These are phyloP conservation scores for Neostapfia colusana DNA, from an alignment of 176 grass and related monocot species.

Conservation along the genomic window DNA sequence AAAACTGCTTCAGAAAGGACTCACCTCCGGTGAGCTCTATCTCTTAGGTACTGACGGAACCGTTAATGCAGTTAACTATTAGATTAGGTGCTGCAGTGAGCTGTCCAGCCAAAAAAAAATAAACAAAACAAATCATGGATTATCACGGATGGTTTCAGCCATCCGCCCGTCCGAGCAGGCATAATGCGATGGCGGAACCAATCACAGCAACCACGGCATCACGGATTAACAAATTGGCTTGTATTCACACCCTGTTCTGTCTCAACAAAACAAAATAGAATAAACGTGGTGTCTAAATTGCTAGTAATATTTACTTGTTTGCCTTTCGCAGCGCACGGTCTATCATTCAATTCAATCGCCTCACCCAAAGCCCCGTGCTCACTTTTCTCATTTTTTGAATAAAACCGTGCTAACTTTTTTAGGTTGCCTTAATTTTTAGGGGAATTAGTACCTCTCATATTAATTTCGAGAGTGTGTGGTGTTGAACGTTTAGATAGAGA, in stretches of 20 bases:
- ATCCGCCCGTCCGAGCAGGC: neutral
- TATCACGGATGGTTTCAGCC: neutral
- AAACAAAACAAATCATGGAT: slow-evolving; percentile 10
- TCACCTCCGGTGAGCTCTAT: neutral
- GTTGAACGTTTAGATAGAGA: slow-evolving; percentile 23
- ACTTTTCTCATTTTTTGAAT: too few species aligned
- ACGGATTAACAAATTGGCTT: neutral
- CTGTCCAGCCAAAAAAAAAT: neutral
- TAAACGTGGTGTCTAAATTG: neutral
- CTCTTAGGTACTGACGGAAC: neutral
- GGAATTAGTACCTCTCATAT: neutral
- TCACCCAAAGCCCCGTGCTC: neutral
- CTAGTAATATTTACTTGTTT: neutral
- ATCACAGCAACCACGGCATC: neutral
- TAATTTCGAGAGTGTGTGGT: neutral
- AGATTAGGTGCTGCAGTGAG: neutral
- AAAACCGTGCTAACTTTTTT: neutral
- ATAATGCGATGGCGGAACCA: slow-evolving; percentile 7
- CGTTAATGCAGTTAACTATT: neutral
- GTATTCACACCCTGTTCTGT: slow-evolving; percentile 26
- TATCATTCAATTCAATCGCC: slow-evolving; percentile 24
- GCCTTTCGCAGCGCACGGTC: neutral
- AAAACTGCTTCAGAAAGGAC: neutral
- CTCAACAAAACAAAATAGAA: neutral
- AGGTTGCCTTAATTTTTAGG: neutral